Base-by-base conservation (phyloP, 352 stramenopile species). In the Pythium rhizo-oryzae region DNA sequence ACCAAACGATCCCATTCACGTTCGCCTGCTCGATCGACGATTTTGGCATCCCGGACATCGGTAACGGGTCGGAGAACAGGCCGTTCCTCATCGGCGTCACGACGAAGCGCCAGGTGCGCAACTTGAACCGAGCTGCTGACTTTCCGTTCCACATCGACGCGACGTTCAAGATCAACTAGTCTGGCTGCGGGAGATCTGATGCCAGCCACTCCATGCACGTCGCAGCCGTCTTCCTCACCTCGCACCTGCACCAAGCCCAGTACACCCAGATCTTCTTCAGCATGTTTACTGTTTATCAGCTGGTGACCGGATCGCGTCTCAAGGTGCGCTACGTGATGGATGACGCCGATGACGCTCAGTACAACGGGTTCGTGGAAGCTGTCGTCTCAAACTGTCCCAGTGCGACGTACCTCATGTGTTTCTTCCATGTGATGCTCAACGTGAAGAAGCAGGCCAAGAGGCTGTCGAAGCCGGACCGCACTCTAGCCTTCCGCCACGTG, bases 381-480 rank as follows among this genome's bases (percentile, higher is more conserved):
- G 49, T 70, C 12, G 6, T 53, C 7, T 24, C 15, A 16, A 63
- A 58, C 62, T 59, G 30, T 21, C 43, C 52, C 13, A 25, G 25
- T 2, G 28, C 59, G 13, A 57, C 43, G 8, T 75, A 70, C 8
- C 46, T 74, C 0, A 75, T 78, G 67, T 78, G 65, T 16, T 80
- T 70, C 33, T 80, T 74, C n/a, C 64, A 77, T 39, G 67, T 80
- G 8, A 71, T 72, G 23, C 51, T 54, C 0, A 77, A 80, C 12
- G 43, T 73, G 0, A 62, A 64, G 44, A 69, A 73, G 24, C 24
- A 15, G 2, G 15, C 52, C 28, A 51, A 50, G 9, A 2, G 35
- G 0, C 18, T 76, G 41, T 39, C 16, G 25, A 30, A 47, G 13
- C 18, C 60, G 11, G 60, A 54, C 23, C 50, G 30, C 37, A 49